Evolutionary conservation across 495 filamentous ascomycete genomes (phyloP), one percentile per base, ranked within the genome.

Genomic region (Neurospora sp.): DNA sequence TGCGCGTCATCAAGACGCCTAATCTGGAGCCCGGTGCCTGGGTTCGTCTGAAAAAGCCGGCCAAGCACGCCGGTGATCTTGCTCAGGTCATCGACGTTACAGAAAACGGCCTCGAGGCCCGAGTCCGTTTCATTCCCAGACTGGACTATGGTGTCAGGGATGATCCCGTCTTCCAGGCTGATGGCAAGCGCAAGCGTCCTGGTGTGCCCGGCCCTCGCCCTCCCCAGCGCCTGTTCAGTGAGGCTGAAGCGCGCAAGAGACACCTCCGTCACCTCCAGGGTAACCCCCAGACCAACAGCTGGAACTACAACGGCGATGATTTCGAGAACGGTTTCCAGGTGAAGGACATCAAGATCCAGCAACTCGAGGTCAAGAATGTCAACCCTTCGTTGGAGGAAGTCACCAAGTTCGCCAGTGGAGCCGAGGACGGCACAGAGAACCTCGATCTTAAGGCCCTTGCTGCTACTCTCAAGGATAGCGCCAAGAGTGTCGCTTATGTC

Each of bases 371-470:
- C 35, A 93, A 93, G 78, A 90, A 94, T 77, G 96, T 98, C 59
- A 96, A 96, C 78, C 96, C 96, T 4, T 92, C 91, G 0, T 85
- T 99, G 40, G 96, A 98, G 80, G 96, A 99, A 79, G 96, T 98
- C 16, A 95, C 94, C 12, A 92, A 89, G 81, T 98, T 98, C 81
- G 91, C 94, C n/a, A 88, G 90, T 22, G 91, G 92, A 14, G 89
- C 88, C 40, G 95, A 97, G 70, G 95, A 98, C 78, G 96, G 96
- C 9, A 93, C 92, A 14, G 93, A 97, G 72, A 96, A 96, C 73
- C 85, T 99, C 39, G 96, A 99, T 83, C 87, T 99, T 59, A 91
- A 91, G 75, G 93, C 95, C 7, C 85, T 99, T 40, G 93, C 94
- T 40, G 90, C 92, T 71, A 97, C 92, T 69, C 83, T 97, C 71